These are phyloP conservation scores for Xerophyta viscosa DNA, from an alignment of 106 monocot species.

Conservation along the genomic window DNA sequence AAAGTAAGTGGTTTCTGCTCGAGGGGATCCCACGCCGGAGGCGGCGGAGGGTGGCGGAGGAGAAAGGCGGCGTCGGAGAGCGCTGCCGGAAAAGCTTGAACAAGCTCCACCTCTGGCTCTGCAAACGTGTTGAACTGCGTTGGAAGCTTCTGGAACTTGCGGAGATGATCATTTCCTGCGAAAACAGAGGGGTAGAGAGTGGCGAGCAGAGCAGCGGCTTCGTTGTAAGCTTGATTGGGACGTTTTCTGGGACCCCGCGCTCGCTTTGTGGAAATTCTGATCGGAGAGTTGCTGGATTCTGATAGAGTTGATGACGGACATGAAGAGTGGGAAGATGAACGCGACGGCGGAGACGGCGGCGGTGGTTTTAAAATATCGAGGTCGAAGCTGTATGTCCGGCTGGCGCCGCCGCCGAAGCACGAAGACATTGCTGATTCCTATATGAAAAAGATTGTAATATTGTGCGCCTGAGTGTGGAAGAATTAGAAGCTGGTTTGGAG, in stretches of 20 bases:
- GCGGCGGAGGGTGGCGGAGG: conserved; percentile 4
- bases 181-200: conserved; percentile 69
- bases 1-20: conserved; percentile 13
- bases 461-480: too few species aligned
- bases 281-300: conserved; percentile 38
- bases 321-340: too few species aligned
- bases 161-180: conserved; percentile 34
- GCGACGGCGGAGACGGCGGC: conserved; percentile 3
- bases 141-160: conserved; percentile 15
- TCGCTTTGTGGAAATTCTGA: conserved; percentile 63
- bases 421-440: conserved; percentile 6
- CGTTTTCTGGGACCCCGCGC: conserved; percentile 64
- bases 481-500: too few species aligned
- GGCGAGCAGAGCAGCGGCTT: conserved; percentile 85
- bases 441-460: too few species aligned
- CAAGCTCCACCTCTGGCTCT: conserved; percentile 25
- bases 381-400: conserved; percentile 52
- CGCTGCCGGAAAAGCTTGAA: conserved; percentile 45
- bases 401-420: conserved; percentile 27
- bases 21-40: too few species aligned
- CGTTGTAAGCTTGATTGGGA: conserved; percentile 74
- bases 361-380: conserved; percentile 52
- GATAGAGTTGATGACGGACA: conserved; percentile 45
- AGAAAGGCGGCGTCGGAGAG: conserved; percentile 31
- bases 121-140: conserved; percentile 15